Conservation (phyloP, 169 alveolate genomes). For the Babesia caballi region DNA sequence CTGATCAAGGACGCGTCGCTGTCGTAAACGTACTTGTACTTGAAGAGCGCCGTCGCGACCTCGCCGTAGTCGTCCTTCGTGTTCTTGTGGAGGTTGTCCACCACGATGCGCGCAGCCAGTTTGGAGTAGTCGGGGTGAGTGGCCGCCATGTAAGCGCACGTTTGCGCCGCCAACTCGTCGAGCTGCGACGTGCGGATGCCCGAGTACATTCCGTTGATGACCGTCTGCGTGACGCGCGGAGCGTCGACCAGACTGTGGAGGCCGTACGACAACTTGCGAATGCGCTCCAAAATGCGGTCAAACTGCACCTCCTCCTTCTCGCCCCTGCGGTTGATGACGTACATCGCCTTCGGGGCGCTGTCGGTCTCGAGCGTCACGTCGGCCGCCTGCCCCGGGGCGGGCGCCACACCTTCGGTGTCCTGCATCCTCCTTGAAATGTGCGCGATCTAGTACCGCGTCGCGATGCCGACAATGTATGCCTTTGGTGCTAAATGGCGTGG, state of each 20-base stretch:
- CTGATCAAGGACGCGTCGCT: conserved; percentile 90
- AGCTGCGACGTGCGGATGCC: conserved; percentile 92
- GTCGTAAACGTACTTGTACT: conserved; percentile 84
- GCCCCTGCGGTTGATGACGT: conserved; percentile 81
- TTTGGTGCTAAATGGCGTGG: too few relatives aligned
- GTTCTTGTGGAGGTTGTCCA: conserved; percentile 93
- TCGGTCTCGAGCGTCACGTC: not conserved
- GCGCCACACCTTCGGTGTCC: not conserved
- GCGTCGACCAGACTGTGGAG: conserved; percentile 85
- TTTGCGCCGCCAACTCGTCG: conserved; percentile 96
- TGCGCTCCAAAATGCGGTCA: conserved; percentile 79
- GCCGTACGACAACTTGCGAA: conserved; percentile 79
- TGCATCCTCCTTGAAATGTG: conserved; percentile 15
- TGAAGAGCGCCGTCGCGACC: conserved; percentile 75
- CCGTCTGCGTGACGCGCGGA: conserved; percentile 86
- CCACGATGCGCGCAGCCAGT: conserved; percentile 96
- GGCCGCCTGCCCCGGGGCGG: not conserved
- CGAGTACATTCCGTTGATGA: conserved; percentile 87
- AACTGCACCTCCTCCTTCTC: conserved; percentile 82
- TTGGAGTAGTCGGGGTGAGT: conserved; percentile 95
- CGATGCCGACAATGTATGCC: too few relatives aligned
- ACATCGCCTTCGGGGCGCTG: conserved; percentile 72
- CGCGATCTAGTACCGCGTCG: not conserved
- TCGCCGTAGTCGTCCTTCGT: conserved; percentile 86
- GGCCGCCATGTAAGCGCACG: conserved; percentile 98